These are phyloP conservation scores for Eragrostis curvula DNA, from an alignment of 176 grass and related monocot genomes.

Conservation along the genomic window DNA sequence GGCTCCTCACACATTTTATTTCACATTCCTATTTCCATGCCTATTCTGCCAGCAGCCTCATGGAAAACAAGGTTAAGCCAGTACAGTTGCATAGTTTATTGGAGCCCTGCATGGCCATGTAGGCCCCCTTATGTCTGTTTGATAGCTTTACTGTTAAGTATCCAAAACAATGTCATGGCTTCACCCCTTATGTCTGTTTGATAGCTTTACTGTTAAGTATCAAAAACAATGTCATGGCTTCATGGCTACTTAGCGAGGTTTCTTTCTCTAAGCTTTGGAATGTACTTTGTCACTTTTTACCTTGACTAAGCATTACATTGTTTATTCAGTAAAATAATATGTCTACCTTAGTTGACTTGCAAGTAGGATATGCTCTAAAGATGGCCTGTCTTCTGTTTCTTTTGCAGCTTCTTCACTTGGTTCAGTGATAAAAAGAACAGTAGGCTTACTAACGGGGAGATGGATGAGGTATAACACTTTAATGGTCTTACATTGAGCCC, in stretches of 20 bases:
- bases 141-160: neutral
- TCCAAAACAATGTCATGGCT: neutral
- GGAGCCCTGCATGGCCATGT: neutral
- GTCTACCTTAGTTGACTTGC: conserved; percentile 1
- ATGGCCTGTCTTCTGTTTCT: conserved; percentile 18
- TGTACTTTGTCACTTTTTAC: neutral
- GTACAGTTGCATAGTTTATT: neutral
- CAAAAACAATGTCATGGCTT: neutral
- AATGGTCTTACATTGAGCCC: neutral
- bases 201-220: neutral
- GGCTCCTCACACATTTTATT: no score
- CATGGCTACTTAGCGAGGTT: neutral
- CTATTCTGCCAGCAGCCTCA: neutral
- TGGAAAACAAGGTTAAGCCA: neutral
- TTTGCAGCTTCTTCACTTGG: neutral
- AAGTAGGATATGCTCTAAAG: conserved; percentile 4
- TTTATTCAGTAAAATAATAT: neutral
- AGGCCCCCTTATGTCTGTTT: neutral
- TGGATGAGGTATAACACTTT: neutral
- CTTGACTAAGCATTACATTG: neutral
- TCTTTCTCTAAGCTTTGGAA: neutral
- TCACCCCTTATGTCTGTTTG: neutral
- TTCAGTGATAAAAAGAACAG: neutral
- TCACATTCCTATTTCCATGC: neutral
- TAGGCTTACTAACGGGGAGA: neutral